These are phyloP conservation scores for Mycena capillaripes DNA, from an alignment of 768 basidiomycete genomes.

Conservation along the genomic window DNA sequence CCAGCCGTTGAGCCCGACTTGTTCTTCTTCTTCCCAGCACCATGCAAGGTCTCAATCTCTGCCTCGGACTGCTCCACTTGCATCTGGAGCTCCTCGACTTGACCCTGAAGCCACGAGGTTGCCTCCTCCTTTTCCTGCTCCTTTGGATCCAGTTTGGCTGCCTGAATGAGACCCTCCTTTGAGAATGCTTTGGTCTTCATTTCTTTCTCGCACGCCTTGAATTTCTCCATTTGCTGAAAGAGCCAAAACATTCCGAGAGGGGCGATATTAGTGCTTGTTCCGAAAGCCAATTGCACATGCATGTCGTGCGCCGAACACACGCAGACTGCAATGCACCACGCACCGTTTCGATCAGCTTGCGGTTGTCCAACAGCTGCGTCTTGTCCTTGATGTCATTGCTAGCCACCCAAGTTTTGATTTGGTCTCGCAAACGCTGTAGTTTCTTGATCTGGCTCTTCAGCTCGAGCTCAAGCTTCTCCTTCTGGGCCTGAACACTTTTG, in stretches of 20 bases:
- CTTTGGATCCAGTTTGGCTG: slow-evolving; percentile 95
- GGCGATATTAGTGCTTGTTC: not conserved
- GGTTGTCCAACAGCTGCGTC: slow-evolving; percentile 90
- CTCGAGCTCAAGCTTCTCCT: slow-evolving; percentile 97
- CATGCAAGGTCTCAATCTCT: slow-evolving; percentile 90
- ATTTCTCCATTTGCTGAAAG: slow-evolving; percentile 99
- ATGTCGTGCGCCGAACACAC: slow-evolving; percentile 18
- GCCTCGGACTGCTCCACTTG: slow-evolving; percentile 97
- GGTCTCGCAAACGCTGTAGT: slow-evolving; percentile 85
- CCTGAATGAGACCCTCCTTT: slow-evolving; percentile 96
- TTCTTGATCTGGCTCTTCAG: slow-evolving; percentile 99
- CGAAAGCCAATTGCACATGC: too few species aligned
- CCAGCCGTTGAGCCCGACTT: slow-evolving; percentile 77
- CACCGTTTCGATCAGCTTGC: slow-evolving; percentile 97
- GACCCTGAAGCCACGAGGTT: slow-evolving; percentile 86
- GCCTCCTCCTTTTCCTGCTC: slow-evolving; percentile 97
- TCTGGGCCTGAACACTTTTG: slow-evolving; percentile 77
- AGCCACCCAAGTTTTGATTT: slow-evolving; percentile 96
- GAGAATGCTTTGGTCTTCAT: slow-evolving; percentile 99
- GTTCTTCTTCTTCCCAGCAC: slow-evolving; percentile 87
- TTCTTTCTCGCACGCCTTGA: slow-evolving; percentile 99
- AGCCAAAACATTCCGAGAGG: slow-evolving; percentile 18
- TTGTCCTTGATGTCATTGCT: slow-evolving; percentile 99
- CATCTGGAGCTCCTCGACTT: slow-evolving; percentile 92
- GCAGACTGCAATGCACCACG: slow-evolving; percentile 50